These are phyloP conservation scores for Mrakia gelida DNA, from an alignment of 768 basidiomycete species.

Conservation along the genomic window DNA sequence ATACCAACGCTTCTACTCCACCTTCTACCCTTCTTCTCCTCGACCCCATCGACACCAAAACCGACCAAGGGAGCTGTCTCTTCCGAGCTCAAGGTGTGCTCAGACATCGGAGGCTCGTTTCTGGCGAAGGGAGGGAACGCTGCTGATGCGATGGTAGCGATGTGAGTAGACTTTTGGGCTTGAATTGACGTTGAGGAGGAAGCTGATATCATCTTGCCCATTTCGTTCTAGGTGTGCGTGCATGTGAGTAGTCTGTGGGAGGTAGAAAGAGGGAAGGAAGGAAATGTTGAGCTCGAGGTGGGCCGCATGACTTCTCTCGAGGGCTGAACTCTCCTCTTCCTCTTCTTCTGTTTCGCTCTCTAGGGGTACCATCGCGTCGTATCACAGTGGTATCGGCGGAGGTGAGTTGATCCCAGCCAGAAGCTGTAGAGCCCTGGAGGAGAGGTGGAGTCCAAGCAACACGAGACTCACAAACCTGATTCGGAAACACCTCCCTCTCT, in stretches of 20 bases:
- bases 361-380: slow-evolving; percentile 25
- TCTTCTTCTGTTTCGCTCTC: neutral
- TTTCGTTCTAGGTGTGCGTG: neutral
- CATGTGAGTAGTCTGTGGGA: neutral
- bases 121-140: slow-evolving; percentile 27
- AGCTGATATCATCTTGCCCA: neutral
- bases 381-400: slow-evolving; percentile 31
- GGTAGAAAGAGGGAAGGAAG: neutral
- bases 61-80: slow-evolving; percentile 15
- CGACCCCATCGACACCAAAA: neutral
- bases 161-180: neutral
- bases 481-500: neutral
- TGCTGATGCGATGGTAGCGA: slow-evolving; percentile 29
- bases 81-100: slow-evolving; percentile 25
- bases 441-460: too few species aligned
- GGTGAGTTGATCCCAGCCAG: neutral
- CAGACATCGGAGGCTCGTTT: slow-evolving; percentile 22
- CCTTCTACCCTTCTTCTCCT: neutral
- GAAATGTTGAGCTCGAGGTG: neutral
- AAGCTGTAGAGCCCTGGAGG: too few species aligned
- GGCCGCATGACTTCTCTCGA: neutral
- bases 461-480: neutral
- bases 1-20: neutral
- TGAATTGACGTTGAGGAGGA: neutral
- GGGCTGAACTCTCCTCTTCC: neutral